Evolutionary conservation across 225 moss, liverwort and hornwort genomes (phyloP), one percentile per base, ranked within the genome.

Genomic region (Takakia lepidozioides): DNA sequence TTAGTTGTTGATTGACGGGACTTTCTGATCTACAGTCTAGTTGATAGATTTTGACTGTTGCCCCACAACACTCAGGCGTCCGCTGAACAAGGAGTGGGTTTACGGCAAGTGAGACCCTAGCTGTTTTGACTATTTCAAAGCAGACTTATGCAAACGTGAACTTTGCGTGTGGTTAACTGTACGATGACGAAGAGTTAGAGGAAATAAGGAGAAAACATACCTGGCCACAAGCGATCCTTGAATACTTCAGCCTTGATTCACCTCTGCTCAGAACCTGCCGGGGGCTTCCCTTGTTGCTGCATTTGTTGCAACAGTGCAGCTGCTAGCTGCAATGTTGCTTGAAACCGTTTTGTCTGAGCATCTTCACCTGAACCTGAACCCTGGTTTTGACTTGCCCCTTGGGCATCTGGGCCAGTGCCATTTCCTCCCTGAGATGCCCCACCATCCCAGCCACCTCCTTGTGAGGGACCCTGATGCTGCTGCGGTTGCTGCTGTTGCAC

Each of bases 301-400:
- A 81, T 81, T 68, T 81, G 81, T 46, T 81, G 81, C 37, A 81
- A 29, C 26, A 81, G 72, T 46, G 81, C 75, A 16, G 81, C 75
- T 18, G 81, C 81, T 38, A 81, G 49, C 53, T 81, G 75, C 61
- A 81, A 26, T 27, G 81, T 81, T 13, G 81, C 81, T 51, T 81
- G 61, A 38, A 81, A 81, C 1, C 75, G 75, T 37, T 75, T 75
- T 37, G 69, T 71, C 3, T 71, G 60, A 38, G 50, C 41, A 11
- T 27, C 23, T 49, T 37, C 29, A 17, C n/a, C 51, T 4, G 18
- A 20, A 30, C 61, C 80, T 24, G 59, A 61, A 60, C 71, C 77
- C 44, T 84, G 89, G 27, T 62, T 59, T 28, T 59, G 68, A 27
- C 55, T 53, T 20, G 71, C 78, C 29, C 68, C 71, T 23, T 81